A percentile compares a stretch with the other conserved stretches of the same genome.
Evolutionary conservation across 2,329 filamentous ascomycete species (phyloP).

Genomic region (Zymoseptoria crescenta): DNA sequence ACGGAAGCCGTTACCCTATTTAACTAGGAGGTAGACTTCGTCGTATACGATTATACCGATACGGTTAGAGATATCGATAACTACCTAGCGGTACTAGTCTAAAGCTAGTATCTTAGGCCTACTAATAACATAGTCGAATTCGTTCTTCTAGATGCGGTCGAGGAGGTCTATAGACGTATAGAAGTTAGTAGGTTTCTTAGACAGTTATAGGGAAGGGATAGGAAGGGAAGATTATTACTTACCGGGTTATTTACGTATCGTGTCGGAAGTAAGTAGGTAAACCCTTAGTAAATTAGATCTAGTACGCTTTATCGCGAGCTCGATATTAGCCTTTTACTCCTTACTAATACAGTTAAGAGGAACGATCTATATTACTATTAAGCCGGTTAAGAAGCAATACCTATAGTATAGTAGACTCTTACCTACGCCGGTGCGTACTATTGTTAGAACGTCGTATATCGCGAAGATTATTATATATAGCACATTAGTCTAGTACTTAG

Average conservation of each 20-base stretch:
- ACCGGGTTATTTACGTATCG: background rate
- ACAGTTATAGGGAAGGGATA: no score
- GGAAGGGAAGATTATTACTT: no score
- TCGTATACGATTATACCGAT: background rate
- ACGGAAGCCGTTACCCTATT: background rate
- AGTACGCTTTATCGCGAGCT: background rate
- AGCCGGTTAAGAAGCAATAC: background rate
- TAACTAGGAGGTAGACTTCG: background rate
- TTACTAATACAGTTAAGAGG: background rate
- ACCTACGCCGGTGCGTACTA: background rate
- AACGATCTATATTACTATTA: background rate
- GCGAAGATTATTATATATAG: background rate
- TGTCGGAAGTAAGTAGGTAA: background rate
- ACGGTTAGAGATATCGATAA: no score
- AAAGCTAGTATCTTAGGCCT: background rate
- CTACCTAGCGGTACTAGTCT: background rate
- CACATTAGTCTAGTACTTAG: background rate
- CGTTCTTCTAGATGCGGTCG: background rate
- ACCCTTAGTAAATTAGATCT: background rate
- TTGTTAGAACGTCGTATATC: background rate
- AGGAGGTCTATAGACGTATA: no score
- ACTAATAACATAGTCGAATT: background rate
- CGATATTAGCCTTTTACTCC: background rate
- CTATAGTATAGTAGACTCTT: background rate
- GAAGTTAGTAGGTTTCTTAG: no score